Evolutionary conservation across 2,329 filamentous ascomycete species (phyloP), one percentile per base, ranked within the genome.

Genomic region (Colletotrichum caudatum): DNA sequence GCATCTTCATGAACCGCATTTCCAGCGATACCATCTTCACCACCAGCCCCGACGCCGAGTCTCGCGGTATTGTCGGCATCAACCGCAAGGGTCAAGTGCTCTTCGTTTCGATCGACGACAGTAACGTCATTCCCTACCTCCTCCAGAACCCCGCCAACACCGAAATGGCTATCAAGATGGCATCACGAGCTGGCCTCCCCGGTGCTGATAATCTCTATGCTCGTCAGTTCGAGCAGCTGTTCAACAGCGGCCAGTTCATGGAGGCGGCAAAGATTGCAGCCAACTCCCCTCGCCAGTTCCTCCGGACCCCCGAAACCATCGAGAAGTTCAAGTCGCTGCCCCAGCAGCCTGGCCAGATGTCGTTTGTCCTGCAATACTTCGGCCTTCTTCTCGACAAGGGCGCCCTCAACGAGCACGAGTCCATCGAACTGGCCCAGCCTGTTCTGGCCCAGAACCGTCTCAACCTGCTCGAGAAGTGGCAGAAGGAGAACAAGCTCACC

Each of bases 1-100:
- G 94, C 81, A 96, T 99, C 80, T 99, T 98, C 89, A 97, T 99
- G 94, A 99, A 99, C 88, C 93, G 97, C 77, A 99, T 99, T 78
- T 99, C 96, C 44, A 97, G 94, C 86, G 96, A 99, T 81, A 99
- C 96, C 35, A 98, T 99, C 81, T 99, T 99, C 85, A 97, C 95
- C 35, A 98, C 95, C 26, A 92, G 94, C 58, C 85, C 91, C 46
- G 96, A 99, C 80, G 88, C 89, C 66, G 91, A 94, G 29, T 97
- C 94, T 23, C 90, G 92, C 57, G 97, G 97, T 77, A 92, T 99
- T 74, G 89, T 99, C 64, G 94, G 94, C 76, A 95, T 99, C 80
- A 99, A 99, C 85, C 92, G 97, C 78, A 97, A 97, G 86, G 97
- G 96, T 74, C 96, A 99, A 83, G 95, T 98, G 58, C 88, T 99